Conservation (phyloP, 164 flowering plant species). For the Malania oleifera region DNA sequence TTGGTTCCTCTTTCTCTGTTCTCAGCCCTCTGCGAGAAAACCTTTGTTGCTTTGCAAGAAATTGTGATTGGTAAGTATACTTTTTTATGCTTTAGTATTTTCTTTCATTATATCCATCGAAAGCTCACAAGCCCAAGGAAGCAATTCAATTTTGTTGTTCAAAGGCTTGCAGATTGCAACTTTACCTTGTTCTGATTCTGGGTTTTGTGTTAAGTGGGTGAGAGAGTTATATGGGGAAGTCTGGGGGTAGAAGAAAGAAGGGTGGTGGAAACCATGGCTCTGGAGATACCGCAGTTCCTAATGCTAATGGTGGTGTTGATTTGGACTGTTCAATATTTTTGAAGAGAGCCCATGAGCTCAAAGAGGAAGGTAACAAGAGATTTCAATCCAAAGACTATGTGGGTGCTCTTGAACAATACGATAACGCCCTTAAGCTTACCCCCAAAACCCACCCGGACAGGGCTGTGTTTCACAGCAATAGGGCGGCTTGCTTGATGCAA, state of each 20-base stretch:
- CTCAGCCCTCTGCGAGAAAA: too few relatives aligned
- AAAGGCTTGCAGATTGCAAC: not conserved
- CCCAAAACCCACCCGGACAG: slow-evolving; percentile 86
- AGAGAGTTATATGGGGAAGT: slow-evolving; percentile 62
- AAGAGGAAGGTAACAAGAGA: slow-evolving; percentile 89
- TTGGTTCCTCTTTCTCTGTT: too few relatives aligned
- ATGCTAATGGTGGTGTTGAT: slow-evolving; percentile 52
- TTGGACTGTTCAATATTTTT: slow-evolving; percentile 65
- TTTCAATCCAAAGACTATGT: slow-evolving; percentile 79
- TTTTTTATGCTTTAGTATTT: not conserved
- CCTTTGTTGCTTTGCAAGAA: not conserved
- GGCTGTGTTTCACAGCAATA: slow-evolving; percentile 94
- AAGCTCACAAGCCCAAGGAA: too few relatives aligned
- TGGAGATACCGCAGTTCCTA: slow-evolving; percentile 21
- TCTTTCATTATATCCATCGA: too few relatives aligned
- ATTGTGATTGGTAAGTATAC: slow-evolving; percentile 10
- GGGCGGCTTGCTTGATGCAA: slow-evolving; percentile 97
- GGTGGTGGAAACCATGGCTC: slow-evolving; percentile 30
- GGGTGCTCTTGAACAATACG: slow-evolving; percentile 84
- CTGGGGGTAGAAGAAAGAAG: slow-evolving; percentile 79
- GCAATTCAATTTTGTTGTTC: too few relatives aligned
- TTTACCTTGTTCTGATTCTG: not conserved
- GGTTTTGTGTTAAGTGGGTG: slow-evolving; percentile 8
- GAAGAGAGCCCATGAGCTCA: slow-evolving; percentile 88
- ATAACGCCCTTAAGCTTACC: slow-evolving; percentile 72